phyloP scores from a whole-genome alignment of 2,329 filamentous ascomycete species.

The Hymenotorrendiella dingleyae region DNA sequence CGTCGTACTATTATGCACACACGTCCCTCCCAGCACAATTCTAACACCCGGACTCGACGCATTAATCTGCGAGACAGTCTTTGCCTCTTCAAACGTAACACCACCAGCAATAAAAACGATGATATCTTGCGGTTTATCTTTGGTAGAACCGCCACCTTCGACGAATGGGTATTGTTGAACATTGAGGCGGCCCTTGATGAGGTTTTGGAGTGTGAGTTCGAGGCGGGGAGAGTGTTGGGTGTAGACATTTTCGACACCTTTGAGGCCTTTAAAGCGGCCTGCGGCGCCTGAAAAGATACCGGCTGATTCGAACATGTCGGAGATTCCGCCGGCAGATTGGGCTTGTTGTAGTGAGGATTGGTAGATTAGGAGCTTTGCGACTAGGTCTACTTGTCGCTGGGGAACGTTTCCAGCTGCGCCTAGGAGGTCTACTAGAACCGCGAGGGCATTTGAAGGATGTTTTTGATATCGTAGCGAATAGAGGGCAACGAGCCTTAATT shows the following conservation, averaged over 20 bases:
- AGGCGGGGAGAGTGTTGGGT: conserved; percentile 91
- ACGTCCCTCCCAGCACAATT: conserved; percentile 83
- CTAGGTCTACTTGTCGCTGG: conserved; percentile 67
- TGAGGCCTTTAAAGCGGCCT: conserved; percentile 86
- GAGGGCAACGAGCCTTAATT: conserved; percentile 84
- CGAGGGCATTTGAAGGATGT: conserved; percentile 74
- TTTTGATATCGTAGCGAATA: conserved; percentile 92
- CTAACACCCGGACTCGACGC: conserved; percentile 82
- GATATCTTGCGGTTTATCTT: conserved; percentile 95
- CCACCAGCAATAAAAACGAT: conserved; percentile 93
- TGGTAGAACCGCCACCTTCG: conserved; percentile 77
- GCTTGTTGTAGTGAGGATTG: conserved; percentile 80
- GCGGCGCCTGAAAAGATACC: conserved; percentile 88
- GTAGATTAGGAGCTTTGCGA: conserved; percentile 77
- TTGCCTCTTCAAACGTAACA: conserved; percentile 93
- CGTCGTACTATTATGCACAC: conserved; percentile 77
- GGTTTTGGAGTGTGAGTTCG: conserved; percentile 80
- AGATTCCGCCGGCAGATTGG: conserved; percentile 70
- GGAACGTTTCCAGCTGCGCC: conserved; percentile 77
- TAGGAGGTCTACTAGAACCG: conserved; percentile 82
- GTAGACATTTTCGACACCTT: conserved; percentile 98
- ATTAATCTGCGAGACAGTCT: conserved; percentile 92
- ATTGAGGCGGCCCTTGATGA: conserved; percentile 84
- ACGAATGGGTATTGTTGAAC: conserved; percentile 91
- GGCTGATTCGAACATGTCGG: conserved; percentile 85